Base-by-base conservation (phyloP, 805 yeast genomes). In the Pichia heedii region DNA sequence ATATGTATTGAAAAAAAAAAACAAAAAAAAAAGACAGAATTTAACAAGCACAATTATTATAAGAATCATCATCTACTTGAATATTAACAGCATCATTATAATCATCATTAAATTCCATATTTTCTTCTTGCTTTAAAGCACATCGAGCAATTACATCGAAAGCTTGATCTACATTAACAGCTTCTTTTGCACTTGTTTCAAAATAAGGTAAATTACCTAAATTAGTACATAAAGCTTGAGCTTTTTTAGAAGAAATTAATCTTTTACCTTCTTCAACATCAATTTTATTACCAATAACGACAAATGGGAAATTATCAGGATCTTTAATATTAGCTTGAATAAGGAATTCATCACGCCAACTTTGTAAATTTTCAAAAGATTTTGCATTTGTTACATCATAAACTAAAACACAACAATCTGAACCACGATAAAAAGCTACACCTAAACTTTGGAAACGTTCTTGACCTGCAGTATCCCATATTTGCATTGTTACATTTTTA, bases 401-500 rank as follows among this genome's bases (percentile, higher is more conserved):
- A 53, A 93, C 95, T 47, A 90, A 72, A 10, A 90, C 96, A 67
- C 97, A 93, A 66, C 97, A 93, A 64, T 93, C 97, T 1, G 97
- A 96, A 32, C 97, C 97, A 56, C 98, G 73, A 64, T 93, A 90
- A 62, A 90, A 90, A 0, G 97, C 97, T 36, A 90, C 97, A 15
- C 97, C 97, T 49, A 90, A 70, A 46, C 94, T 82, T 66, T 93
- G 97, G 73, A 90, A 90, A 56, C 98, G 75, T 65, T 90, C 98
- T 69, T 90, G 98, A 32, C 98, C 98, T 8, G 97, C 97, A 36
- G 98, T 90, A 60, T 90, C 98, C 98, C 98, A 90, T 43, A 93
- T 83, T 66, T 84, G 90, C 73, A 83, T 72, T 20, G 86, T 79
- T 9, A 82, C 88, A 50, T 76, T 75, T 55, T 82, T 83, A 62